Percentiles rank a stretch among this genome's conserved stretches.
Conservation (phyloP, 345 rosid species). For the Aethionema arabicum region DNA sequence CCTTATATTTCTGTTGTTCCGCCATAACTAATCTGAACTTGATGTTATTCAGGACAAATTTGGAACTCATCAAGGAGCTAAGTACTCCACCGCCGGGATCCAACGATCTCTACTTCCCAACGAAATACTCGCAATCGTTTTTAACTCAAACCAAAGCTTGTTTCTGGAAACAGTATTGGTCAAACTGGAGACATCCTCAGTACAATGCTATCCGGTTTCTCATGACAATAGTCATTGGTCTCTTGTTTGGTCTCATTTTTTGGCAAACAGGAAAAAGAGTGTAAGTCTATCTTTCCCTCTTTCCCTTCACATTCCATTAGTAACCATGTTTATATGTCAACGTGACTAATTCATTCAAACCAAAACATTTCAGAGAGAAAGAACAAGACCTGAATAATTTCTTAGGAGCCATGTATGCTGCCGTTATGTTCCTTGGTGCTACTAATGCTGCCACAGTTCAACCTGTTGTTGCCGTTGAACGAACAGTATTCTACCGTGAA, state of each 20-base stretch:
- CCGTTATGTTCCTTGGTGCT: conserved; percentile 62
- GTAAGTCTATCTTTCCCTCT: conserved; percentile 39
- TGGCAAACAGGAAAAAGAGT: conserved; percentile 61
- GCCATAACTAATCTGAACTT: neutral
- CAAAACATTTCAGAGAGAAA: conserved; percentile 36
- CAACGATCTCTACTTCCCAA: conserved; percentile 58
- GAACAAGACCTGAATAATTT: conserved; percentile 65
- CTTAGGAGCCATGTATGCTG: conserved; percentile 75
- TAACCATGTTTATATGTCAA: neutral
- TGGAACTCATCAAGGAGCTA: conserved; percentile 57
- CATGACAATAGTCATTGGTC: conserved; percentile 53
- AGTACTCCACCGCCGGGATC: conserved; percentile 62
- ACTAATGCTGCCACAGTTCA: conserved; percentile 63
- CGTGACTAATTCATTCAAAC: neutral
- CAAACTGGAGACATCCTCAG: conserved; percentile 78
- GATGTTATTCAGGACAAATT: conserved; percentile 55
- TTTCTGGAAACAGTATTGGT: conserved; percentile 76
- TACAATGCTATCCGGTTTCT: conserved; percentile 73
- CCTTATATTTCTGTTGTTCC: neutral
- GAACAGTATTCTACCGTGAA: conserved; percentile 85
- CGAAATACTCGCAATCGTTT: conserved; percentile 66
- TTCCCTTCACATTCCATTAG: neutral
- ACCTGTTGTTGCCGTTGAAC: conserved; percentile 61
- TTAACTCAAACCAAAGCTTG: conserved; percentile 59
- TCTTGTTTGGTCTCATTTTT: conserved; percentile 69